These are phyloP conservation scores for Aureobasidium subglaciale DNA, from an alignment of 2,329 filamentous ascomycete species.

Conservation along the genomic window DNA sequence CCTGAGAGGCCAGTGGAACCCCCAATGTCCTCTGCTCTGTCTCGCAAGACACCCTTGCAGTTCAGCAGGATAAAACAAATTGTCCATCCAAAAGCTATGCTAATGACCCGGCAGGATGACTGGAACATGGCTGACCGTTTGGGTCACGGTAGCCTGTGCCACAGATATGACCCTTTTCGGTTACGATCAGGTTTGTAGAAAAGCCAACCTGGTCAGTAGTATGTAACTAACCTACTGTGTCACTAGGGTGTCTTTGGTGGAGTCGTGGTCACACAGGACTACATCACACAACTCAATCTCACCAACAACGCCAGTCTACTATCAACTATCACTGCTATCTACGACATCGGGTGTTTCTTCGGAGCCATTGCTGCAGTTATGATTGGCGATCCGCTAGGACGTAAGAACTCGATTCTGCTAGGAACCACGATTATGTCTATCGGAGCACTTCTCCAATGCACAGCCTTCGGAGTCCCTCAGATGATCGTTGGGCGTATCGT, in stretches of 20 bases:
- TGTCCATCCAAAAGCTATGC: too few relatives aligned
- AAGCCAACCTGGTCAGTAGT: too few relatives aligned
- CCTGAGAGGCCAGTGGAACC: too few relatives aligned
- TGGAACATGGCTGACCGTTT: constrained; percentile 51
- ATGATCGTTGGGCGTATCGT: constrained; percentile 46
- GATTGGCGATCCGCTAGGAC: constrained; percentile 43
- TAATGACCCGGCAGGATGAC: too few relatives aligned
- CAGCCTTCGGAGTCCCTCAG: constrained; percentile 37
- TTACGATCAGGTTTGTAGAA: constrained; percentile 16
- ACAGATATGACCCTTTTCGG: constrained; percentile 41
- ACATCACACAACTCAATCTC: constrained; percentile 43
- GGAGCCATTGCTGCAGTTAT: constrained; percentile 47
- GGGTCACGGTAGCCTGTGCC: constrained; percentile 45
- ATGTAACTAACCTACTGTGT: constrained; percentile 37
- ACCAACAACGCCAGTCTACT: constrained; percentile 21
- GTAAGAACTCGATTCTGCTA: constrained; percentile 42
- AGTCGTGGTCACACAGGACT: constrained; percentile 48
- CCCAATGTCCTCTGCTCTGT: too few relatives aligned
- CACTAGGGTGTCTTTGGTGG: constrained; percentile 45
- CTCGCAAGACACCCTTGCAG: too few relatives aligned
- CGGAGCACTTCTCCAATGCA: constrained; percentile 43
- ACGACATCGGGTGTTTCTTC: constrained; percentile 55
- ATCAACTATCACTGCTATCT: constrained; percentile 48
- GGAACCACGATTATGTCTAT: constrained; percentile 44
- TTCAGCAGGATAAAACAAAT: too few relatives aligned